Conservation (phyloP, 2,329 filamentous ascomycete species). For the Zymoseptoria crescenta region DNA sequence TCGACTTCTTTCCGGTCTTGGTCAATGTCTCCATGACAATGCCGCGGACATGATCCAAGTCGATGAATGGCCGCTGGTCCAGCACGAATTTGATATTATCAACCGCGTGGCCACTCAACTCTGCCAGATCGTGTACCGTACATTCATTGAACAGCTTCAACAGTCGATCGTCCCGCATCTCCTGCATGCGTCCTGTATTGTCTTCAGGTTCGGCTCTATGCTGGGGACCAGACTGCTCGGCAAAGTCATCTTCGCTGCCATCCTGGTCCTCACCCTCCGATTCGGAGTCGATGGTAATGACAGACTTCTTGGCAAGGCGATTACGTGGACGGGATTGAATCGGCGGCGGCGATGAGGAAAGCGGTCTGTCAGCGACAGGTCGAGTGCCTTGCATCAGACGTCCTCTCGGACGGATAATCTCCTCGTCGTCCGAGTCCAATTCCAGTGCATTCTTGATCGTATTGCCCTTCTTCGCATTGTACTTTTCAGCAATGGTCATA, state of each 20-base stretch:
- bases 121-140: slow-evolving; percentile 65
- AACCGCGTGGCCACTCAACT: slow-evolving; percentile 69
- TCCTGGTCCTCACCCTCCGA: slow-evolving; percentile 34
- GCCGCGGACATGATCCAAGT: slow-evolving; percentile 56
- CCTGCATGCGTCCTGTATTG: slow-evolving; percentile 9
- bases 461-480: slow-evolving; percentile 13
- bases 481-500: slow-evolving; percentile 45
- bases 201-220: slow-evolving; percentile 30
- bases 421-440: slow-evolving; percentile 20
- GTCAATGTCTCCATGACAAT: slow-evolving; percentile 47
- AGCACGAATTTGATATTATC: slow-evolving; percentile 63
- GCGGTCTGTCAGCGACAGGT: slow-evolving; percentile 29
- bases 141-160: slow-evolving; percentile 79
- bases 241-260: slow-evolving; percentile 13
- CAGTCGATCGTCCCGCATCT: slow-evolving; percentile 39
- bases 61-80: slow-evolving; percentile 64
- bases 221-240: slow-evolving; percentile 5
- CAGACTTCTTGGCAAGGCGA: slow-evolving; percentile 13
- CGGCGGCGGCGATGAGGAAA: slow-evolving; percentile 25
- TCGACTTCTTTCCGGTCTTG: slow-evolving; percentile 46
- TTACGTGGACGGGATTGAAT: slow-evolving; percentile 9
- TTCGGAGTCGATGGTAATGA: slow-evolving; percentile 30
- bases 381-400: slow-evolving; percentile 46
- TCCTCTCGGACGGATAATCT: slow-evolving; percentile 23
- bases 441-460: not conserved